Conservation (phyloP, 2,329 filamentous ascomycete genomes). For the Akanthomyces dipterigenus region DNA sequence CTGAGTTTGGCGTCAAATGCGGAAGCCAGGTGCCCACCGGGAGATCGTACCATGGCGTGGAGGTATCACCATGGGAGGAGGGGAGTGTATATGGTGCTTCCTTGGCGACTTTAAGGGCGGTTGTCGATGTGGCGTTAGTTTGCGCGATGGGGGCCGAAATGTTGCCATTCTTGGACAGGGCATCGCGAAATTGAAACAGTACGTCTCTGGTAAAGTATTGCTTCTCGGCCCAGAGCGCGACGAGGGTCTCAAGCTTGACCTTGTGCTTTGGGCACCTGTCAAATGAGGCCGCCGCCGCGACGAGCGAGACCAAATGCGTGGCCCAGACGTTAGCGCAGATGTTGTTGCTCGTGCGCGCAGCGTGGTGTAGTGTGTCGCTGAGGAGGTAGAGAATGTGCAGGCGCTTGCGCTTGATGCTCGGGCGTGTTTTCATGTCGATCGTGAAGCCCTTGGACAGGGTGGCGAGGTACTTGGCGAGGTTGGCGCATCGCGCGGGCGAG, state of each 20-base stretch:
- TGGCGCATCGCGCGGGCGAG: slow-evolving; percentile 58
- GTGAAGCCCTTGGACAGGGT: slow-evolving; percentile 50
- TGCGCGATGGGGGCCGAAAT: neutral
- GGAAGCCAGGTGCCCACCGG: slow-evolving; percentile 77
- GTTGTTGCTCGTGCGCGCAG: slow-evolving; percentile 43
- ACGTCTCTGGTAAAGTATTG: slow-evolving; percentile 51
- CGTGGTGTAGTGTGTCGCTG: slow-evolving; percentile 71
- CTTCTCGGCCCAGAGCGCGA: slow-evolving; percentile 65
- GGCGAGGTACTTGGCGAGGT: slow-evolving; percentile 69
- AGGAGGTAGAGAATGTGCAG: slow-evolving; percentile 73
- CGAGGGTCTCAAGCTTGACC: slow-evolving; percentile 55
- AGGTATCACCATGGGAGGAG: slow-evolving; percentile 66
- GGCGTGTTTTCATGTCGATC: slow-evolving; percentile 22
- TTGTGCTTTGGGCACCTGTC: slow-evolving; percentile 58
- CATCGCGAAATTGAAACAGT: slow-evolving; percentile 52
- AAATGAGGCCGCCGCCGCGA: slow-evolving; percentile 50
- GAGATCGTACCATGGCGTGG: slow-evolving; percentile 71
- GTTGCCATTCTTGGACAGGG: slow-evolving; percentile 33
- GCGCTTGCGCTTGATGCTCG: slow-evolving; percentile 60
- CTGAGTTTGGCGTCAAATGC: slow-evolving; percentile 69
- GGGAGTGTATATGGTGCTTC: slow-evolving; percentile 65
- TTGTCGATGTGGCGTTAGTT: slow-evolving; percentile 17
- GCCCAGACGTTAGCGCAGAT: slow-evolving; percentile 52
- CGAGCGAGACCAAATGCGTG: slow-evolving; percentile 54
- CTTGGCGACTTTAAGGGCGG: slow-evolving; percentile 35